phyloP scores from a whole-genome alignment of 208 protist genomes.

The Acanthamoeba pearcei region DNA sequence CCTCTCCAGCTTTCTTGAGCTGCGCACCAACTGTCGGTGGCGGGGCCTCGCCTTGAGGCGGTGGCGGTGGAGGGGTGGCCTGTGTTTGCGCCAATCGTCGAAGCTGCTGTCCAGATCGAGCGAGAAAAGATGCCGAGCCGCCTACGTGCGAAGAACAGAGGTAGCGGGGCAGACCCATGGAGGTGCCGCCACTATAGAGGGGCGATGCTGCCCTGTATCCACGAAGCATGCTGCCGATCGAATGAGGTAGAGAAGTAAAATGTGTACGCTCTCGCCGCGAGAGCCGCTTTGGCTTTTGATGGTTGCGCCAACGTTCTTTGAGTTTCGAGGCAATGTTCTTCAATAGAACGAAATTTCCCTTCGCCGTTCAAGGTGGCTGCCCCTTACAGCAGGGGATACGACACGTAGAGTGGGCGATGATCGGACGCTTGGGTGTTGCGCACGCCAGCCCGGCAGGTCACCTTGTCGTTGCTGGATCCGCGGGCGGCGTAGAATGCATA shows the following conservation, averaged over 20 bases:
- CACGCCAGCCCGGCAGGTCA: not conserved
- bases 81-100: not conserved
- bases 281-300: no score
- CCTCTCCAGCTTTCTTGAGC: not conserved
- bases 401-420: constrained; percentile 10
- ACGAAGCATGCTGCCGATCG: not conserved
- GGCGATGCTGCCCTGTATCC: not conserved
- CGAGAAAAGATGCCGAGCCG: not conserved
- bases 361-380: no score
- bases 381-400: not conserved
- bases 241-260: no score
- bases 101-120: not conserved
- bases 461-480: not conserved
- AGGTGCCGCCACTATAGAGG: not conserved
- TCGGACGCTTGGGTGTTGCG: constrained; percentile 49
- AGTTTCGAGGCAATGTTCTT: no score
- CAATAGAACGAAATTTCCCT: no score
- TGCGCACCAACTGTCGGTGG: not conserved
- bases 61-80: not conserved
- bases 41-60: not conserved
- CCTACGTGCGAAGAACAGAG: not conserved
- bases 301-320: no score
- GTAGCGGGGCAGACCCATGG: not conserved
- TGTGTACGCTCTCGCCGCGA: no score
- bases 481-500: not conserved